Conservation (phyloP, 768 basidiomycete species). For the Lactifluus hygrophoroides region DNA sequence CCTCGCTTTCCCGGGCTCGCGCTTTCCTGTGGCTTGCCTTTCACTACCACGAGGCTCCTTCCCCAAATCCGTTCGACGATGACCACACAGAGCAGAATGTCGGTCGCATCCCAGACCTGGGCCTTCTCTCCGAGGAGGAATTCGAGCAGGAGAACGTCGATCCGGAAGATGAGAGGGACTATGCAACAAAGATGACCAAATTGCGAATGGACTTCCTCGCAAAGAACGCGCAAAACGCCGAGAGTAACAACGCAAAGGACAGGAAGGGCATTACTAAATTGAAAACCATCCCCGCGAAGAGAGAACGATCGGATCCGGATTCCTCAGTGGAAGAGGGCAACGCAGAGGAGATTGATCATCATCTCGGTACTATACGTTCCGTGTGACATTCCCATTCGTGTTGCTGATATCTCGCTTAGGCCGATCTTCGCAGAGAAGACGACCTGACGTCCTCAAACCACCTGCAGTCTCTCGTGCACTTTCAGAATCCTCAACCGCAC, state of each 20-base stretch:
- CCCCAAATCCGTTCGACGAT: constrained; percentile 33
- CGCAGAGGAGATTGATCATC: constrained; percentile 1
- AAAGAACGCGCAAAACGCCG: constrained; percentile 21
- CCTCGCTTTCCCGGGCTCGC: constrained; percentile 35
- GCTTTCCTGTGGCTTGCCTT: constrained; percentile 42
- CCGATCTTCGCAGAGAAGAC: constrained; percentile 1
- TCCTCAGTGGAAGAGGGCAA: constrained; percentile 10
- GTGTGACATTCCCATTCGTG: background rate
- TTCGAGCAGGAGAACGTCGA: constrained; percentile 38
- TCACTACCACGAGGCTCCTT: constrained; percentile 37
- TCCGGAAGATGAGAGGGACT: constrained; percentile 33
- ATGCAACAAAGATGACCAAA: constrained; percentile 34
- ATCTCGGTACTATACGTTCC: background rate
- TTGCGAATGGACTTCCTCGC: constrained; percentile 32
- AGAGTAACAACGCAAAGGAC: constrained; percentile 13
- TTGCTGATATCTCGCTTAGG: background rate
- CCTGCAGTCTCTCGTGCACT: background rate
- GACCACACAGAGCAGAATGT: constrained; percentile 24
- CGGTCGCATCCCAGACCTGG: constrained; percentile 26
- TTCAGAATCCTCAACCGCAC: constrained; percentile 30
- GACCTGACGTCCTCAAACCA: background rate
- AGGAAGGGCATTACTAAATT: constrained; percentile 7
- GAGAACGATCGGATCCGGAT: constrained; percentile 15
- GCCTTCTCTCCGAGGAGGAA: constrained; percentile 26
- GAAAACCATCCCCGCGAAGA: constrained; percentile 10